Base-by-base conservation (phyloP, 2,329 filamentous ascomycete genomes). In the Capronia epimyces region DNA sequence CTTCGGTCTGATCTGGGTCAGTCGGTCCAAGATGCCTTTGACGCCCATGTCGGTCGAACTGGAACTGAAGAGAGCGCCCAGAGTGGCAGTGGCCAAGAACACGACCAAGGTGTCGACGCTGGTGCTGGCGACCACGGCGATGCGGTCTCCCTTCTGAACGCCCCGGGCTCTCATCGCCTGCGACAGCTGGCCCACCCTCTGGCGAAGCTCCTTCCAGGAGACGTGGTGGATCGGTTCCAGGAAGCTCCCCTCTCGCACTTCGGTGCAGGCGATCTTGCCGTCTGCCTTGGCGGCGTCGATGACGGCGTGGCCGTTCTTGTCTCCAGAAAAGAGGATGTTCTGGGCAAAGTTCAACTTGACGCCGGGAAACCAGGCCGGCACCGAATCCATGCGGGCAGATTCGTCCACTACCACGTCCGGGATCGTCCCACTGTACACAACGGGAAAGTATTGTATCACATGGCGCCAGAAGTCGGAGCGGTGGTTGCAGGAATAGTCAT, bases 1-100 rank as follows among this genome's bases (percentile, higher is more conserved):
- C 67, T 80, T 83, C 3, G 89, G 88, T 58, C 83, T 76, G 53
- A 93, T 82, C 71, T 93, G 87, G 43, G 82, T 69, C 21, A 87
- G 74, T 27, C 88, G 74, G 67, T 93, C 86, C 60, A 94, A 62
- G 15, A 94, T 78, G 0, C 87, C 88, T 56, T 83, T 82, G 12
- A 84, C 82, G 0, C 88, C 88, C 83, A 93, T 93, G 67, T 94
- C 88, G 0, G 88, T 91, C 6, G 83, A 87, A 46, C 80, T 84
- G 42, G 80, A 86, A 58, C 81, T 86, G 65, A 93, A 93, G 1
- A 94, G 66, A 0, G 76, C 88, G 0, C 89, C 89, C 1, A 93
- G 62, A 66, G 84, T 82, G 1, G 78, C 79, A 0, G 81, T 77
- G 0, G 86, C 87, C 52, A 88, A 71, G 63, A 87, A 85, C 1